Conservation (phyloP, 2,329 filamentous ascomycete species). For the Pestalotiopsis sp. region DNA sequence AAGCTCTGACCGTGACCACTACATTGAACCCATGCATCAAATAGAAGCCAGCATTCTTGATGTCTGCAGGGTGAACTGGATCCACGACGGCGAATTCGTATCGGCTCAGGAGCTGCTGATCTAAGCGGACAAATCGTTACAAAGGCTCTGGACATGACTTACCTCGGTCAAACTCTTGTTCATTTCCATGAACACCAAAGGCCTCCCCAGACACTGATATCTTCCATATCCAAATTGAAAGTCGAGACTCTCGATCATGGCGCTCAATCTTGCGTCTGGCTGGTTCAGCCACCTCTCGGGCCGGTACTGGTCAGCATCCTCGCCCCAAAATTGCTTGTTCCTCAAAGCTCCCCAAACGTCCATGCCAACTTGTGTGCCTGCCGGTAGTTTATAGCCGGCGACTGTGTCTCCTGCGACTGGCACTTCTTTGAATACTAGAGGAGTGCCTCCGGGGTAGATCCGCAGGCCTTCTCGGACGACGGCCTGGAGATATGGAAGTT, state of each 20-base stretch:
- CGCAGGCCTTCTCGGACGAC: slow-evolving; percentile 19
- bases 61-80: neutral
- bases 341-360: neutral
- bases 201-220: neutral
- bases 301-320: neutral
- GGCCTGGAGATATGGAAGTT: slow-evolving; percentile 20
- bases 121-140: too few relatives aligned
- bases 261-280: neutral
- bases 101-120: neutral
- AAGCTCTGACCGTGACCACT: neutral
- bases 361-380: neutral
- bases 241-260: neutral
- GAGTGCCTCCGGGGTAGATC: slow-evolving; percentile 11
- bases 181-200: slow-evolving; percentile 1
- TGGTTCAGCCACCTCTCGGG: neutral
- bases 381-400: neutral
- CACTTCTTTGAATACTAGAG: neutral
- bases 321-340: neutral
- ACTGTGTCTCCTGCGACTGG: neutral
- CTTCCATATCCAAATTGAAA: neutral
- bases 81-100: neutral
- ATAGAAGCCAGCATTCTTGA: neutral
- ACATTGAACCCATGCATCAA: neutral
- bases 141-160: too few relatives aligned
- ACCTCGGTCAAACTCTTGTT: neutral